These are phyloP conservation scores for Platismatia glauca DNA, from an alignment of 495 filamentous ascomycete species.

Conservation along the genomic window DNA sequence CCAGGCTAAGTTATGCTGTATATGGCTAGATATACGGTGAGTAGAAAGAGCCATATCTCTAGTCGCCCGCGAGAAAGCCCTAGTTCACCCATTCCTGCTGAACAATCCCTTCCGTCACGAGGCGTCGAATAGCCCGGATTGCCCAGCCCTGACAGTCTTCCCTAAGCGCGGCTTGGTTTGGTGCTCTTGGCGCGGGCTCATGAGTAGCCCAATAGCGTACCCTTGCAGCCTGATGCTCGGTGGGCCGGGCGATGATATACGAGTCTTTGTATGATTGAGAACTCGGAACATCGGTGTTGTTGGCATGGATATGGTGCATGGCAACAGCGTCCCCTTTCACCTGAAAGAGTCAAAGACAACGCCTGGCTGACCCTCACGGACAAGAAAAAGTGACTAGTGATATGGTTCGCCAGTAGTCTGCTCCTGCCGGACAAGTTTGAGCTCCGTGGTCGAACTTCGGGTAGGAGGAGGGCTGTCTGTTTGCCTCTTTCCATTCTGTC, in stretches of 20 bases:
- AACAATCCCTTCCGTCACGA: neutral
- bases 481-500: neutral
- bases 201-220: slow-evolving; percentile 3
- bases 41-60: too few relatives aligned
- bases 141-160: too few relatives aligned
- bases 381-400: slow-evolving; percentile 3
- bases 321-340: slow-evolving; percentile 4
- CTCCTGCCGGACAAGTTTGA: neutral
- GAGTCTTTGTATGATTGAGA: slow-evolving; percentile 1
- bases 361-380: neutral
- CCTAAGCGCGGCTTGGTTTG: neutral
- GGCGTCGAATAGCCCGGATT: neutral
- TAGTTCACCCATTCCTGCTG: neutral
- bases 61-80: too few relatives aligned
- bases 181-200: neutral
- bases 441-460: neutral
- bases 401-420: neutral
- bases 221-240: slow-evolving; percentile 4
- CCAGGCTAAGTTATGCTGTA: too few relatives aligned
- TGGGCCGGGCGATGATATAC: slow-evolving; percentile 3
- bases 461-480: slow-evolving; percentile 2
- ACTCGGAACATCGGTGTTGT: neutral
- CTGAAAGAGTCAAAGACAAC: neutral
- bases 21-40: too few relatives aligned
- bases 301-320: neutral